Base-by-base conservation (phyloP, 352 stramenopile genomes). In the Phytophthora syringae region DNA sequence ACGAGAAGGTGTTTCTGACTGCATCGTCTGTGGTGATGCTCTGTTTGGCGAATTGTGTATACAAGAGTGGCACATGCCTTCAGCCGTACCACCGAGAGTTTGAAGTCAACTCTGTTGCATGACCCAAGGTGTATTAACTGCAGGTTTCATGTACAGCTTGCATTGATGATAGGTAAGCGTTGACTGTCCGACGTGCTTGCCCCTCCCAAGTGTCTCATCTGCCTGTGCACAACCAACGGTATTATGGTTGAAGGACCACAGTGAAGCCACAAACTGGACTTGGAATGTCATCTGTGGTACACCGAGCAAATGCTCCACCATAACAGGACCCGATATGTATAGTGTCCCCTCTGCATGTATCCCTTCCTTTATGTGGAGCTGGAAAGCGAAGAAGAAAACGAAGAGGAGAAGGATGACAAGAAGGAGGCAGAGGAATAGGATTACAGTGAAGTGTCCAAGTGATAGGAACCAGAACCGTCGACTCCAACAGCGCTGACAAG, bases 381-480 rank as follows among this genome's bases (percentile, higher is more conserved):
- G n/a, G n/a, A n/a, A n/a, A 51, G 22, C 24, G 45, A 52, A 7
- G 45, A 52, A 27, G 45, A 52, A 27, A 40, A 52, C 1, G 45
- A 40, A 16, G 28, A 52, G n/a, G n/a, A 7, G 45, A 40, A 16
- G 28, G 13, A n/a, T n/a, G n/a, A n/a, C n/a, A n/a, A 47, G 18
- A 32, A 56, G 32, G 34, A 47, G 32, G 24, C 36, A 12, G 49
- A n/a, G n/a, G n/a, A n/a, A n/a, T n/a, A n/a, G n/a, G n/a, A n/a
- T n/a, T n/a, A n/a, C 49, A 5, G 36, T 56, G 18, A 21, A 56
- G 24, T 39, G 32, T 16, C 7, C 4, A 39, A 39, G 11, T 39
- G 7, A 39, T 3, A 39, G 32, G n/a, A 7, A 13, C 13, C 34
- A 20, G 36, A 34, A 48, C 6, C 10, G 36, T 37, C 22, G 15